Evolutionary conservation across 1,284 basidiomycete genomes (phyloP).

Genomic region (Chalciporus sp.): DNA sequence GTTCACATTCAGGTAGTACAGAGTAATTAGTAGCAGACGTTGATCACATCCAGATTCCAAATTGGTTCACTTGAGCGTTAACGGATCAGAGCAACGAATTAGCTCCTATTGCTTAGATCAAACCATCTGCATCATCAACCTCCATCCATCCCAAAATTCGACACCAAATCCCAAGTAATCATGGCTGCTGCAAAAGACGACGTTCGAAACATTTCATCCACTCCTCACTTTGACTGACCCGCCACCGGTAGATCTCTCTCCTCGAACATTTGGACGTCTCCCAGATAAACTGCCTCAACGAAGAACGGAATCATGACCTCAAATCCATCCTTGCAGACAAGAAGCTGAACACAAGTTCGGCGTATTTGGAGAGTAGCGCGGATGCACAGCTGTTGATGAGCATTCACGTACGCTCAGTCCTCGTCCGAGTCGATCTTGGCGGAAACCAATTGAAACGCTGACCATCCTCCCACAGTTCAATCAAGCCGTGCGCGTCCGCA

Average conservation of each 20-base stretch:
- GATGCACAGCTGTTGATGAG: slow-evolving; percentile 80
- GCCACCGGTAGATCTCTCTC: slow-evolving; percentile 49
- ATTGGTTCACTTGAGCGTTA: too few relatives aligned
- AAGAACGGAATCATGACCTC: slow-evolving; percentile 60
- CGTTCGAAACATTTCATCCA: slow-evolving; percentile 19
- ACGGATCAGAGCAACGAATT: neutral
- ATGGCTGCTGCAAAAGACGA: slow-evolving; percentile 33
- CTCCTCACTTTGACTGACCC: slow-evolving; percentile 11
- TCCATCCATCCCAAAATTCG: too few relatives aligned
- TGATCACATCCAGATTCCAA: neutral
- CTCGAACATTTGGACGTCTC: slow-evolving; percentile 60
- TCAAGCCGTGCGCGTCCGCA: slow-evolving; percentile 74
- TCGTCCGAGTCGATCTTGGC: too few relatives aligned
- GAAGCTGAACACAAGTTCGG: slow-evolving; percentile 46
- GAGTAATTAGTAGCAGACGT: too few relatives aligned
- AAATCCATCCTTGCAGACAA: slow-evolving; percentile 58
- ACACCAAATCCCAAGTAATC: neutral
- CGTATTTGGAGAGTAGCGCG: slow-evolving; percentile 74
- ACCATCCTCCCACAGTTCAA: slow-evolving; percentile 68
- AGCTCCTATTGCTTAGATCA: too few relatives aligned
- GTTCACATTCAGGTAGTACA: neutral
- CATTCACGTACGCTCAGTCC: slow-evolving; percentile 53
- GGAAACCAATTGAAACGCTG: too few relatives aligned
- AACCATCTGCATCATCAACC: too few relatives aligned
- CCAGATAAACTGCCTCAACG: slow-evolving; percentile 79